These are phyloP conservation scores for Choricystis sp. DNA, from an alignment of 139 green algal species.

Conservation along the genomic window DNA sequence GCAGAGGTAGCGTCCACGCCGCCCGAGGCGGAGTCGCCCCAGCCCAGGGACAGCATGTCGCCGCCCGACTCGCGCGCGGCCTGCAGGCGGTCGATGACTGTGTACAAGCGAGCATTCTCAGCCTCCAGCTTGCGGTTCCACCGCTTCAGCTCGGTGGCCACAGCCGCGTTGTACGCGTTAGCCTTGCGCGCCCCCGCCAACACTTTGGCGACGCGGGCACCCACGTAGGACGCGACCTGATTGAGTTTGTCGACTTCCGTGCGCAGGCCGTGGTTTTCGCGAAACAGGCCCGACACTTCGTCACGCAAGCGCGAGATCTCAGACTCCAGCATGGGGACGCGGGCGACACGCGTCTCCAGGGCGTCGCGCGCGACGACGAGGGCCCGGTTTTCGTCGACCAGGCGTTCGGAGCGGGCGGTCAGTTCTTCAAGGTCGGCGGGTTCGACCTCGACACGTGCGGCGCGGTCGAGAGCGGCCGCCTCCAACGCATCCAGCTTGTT, in stretches of 20 bases:
- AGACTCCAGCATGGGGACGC: background rate
- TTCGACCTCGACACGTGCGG: background rate
- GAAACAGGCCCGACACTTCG: background rate
- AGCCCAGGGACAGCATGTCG: background rate
- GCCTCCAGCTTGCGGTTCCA: conserved; percentile 9
- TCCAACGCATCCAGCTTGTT: background rate
- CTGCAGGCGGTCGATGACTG: conserved; percentile 3
- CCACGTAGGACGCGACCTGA: conserved; percentile 4
- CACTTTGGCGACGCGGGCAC: conserved; percentile 2
- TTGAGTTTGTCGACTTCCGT: conserved; percentile 5
- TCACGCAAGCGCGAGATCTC: background rate
- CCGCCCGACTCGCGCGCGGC: background rate
- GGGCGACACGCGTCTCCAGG: background rate
- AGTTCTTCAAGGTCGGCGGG: background rate
- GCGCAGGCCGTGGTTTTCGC: background rate
- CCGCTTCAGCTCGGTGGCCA: conserved; percentile 9
- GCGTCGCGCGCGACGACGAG: background rate
- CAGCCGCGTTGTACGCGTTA: conserved; percentile 2
- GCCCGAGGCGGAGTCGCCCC: background rate
- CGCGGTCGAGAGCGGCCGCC: background rate
- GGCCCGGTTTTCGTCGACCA: background rate
- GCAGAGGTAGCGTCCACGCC: background rate
- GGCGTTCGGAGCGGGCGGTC: background rate
- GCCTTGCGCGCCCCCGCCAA: conserved; percentile 2
- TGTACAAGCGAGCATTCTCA: conserved; percentile 10